A percentile compares a stretch with the other conserved stretches of the same genome.
These are phyloP conservation scores for Leccinum subgranulosum DNA, from an alignment of 768 basidiomycete genomes.

Conservation along the genomic window DNA sequence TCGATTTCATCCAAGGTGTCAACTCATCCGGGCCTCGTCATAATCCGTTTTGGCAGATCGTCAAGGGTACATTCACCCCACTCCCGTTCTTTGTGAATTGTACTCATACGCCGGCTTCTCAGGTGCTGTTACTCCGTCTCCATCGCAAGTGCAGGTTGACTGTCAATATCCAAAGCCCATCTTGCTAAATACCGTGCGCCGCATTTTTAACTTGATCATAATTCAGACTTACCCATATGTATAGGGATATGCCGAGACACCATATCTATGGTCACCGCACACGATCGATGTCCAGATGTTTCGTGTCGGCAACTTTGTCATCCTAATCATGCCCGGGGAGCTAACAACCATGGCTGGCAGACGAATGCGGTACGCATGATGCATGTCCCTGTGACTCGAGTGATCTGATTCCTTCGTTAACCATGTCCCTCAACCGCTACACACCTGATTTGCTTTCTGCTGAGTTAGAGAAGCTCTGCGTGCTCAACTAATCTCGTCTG, in stretches of 20 bases:
- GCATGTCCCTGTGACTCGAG: not conserved
- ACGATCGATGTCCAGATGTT: constrained; percentile 77
- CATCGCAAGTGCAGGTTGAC: constrained; percentile 56
- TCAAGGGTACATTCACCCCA: constrained; percentile 48
- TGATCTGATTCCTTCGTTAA: constrained; percentile 3
- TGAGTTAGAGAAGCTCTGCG: constrained; percentile 60
- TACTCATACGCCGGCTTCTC: not conserved
- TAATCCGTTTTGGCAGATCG: constrained; percentile 81
- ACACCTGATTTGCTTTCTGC: not conserved
- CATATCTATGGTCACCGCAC: constrained; percentile 73
- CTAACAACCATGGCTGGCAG: constrained; percentile 82
- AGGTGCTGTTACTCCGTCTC: constrained; percentile 56
- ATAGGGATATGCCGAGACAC: constrained; percentile 60
- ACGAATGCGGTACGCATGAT: constrained; percentile 55
- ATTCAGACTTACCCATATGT: constrained; percentile 18
- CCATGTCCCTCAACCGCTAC: not conserved
- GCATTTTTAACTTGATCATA: not conserved
- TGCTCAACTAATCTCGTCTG: constrained; percentile 57
- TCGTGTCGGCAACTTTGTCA: constrained; percentile 72
- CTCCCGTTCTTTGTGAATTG: not conserved
- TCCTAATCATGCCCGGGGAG: constrained; percentile 75
- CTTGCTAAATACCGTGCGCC: constrained; percentile 54
- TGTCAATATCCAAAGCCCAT: constrained; percentile 82
- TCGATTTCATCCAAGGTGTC: constrained; percentile 75
- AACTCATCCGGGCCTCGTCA: constrained; percentile 53